These are phyloP conservation scores for Phaeodactylum tricornutum DNA, from an alignment of 108 stramenopile genomes.

Conservation along the genomic window DNA sequence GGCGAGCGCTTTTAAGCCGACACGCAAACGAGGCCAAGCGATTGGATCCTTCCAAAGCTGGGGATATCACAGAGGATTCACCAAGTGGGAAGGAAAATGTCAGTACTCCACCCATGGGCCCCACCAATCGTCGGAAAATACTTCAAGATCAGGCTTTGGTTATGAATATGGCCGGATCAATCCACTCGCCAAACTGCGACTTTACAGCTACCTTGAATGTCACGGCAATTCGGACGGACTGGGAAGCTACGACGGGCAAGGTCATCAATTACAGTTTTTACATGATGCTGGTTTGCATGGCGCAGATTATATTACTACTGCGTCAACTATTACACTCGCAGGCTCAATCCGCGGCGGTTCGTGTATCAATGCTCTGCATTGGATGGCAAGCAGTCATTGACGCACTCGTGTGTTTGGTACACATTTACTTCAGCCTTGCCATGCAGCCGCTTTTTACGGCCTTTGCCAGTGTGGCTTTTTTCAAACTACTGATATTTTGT, in stretches of 20 bases:
- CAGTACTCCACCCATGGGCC: not conserved
- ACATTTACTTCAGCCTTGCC: slow-evolving; percentile 78
- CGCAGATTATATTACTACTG: slow-evolving; percentile 81
- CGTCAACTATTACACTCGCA: slow-evolving; percentile 81
- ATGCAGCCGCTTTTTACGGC: slow-evolving; percentile 82
- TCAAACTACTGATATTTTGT: slow-evolving; percentile 90
- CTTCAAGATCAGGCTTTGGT: slow-evolving; percentile 52
- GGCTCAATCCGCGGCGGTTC: slow-evolving; percentile 62
- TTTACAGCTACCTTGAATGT: slow-evolving; percentile 60
- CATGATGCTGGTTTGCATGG: slow-evolving; percentile 84
- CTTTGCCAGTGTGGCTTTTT: slow-evolving; percentile 87
- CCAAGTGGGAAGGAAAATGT: not conserved
- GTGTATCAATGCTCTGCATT: slow-evolving; percentile 76
- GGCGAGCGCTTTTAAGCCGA: slow-evolving; percentile 37
- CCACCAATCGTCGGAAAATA: slow-evolving; percentile 2
- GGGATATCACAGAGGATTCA: not conserved
- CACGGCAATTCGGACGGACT: slow-evolving; percentile 80
- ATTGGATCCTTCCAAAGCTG: slow-evolving; percentile 16
- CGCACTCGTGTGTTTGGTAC: slow-evolving; percentile 78
- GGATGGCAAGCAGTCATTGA: slow-evolving; percentile 91
- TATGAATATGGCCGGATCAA: slow-evolving; percentile 52
- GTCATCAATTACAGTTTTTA: slow-evolving; percentile 87
- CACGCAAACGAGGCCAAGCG: slow-evolving; percentile 6
- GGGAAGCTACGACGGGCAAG: slow-evolving; percentile 71
- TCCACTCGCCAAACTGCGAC: slow-evolving; percentile 58